phyloP scores from a whole-genome alignment of 2,329 filamentous ascomycete genomes.

The Paramyrothecium sp. region DNA sequence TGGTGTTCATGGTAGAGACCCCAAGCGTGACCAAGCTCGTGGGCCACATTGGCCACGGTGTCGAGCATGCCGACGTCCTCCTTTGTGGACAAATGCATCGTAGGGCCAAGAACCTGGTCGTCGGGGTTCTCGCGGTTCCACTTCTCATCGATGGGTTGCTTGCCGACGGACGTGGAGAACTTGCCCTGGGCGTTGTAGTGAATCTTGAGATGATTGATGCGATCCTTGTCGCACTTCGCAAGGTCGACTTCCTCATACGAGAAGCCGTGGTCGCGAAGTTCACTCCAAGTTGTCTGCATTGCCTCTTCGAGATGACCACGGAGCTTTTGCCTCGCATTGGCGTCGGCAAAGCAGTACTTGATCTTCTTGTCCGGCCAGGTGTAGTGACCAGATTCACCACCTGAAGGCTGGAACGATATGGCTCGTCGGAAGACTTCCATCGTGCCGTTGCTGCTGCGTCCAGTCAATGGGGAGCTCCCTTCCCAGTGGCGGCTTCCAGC shows the following conservation, averaged over 20 bases:
- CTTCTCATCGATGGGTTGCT: conserved; percentile 2
- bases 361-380: conserved; percentile 15
- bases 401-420: not conserved
- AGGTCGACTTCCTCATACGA: conserved; percentile 9
- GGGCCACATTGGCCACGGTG: conserved; percentile 13
- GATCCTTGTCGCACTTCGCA: conserved; percentile 5
- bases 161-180: conserved; percentile 7
- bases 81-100: conserved; percentile 8
- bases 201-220: conserved; percentile 5
- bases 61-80: conserved; percentile 10
- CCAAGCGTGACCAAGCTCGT: conserved; percentile 25
- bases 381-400: not conserved
- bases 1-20: conserved; percentile 25
- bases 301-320: too few species aligned
- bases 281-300: not conserved
- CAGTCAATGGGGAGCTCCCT: not conserved
- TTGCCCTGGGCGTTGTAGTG: conserved; percentile 5
- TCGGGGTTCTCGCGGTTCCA: too few species aligned
- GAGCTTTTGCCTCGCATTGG: not conserved
- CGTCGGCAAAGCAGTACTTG: conserved; percentile 12
- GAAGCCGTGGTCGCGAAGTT: conserved; percentile 5
- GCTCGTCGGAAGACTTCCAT: not conserved
- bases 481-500: conserved; percentile 7
- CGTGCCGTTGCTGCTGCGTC: not conserved
- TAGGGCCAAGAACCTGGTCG: conserved; percentile 6